Conservation (phyloP, 257 asterid species). For the Apocynum venetum region DNA sequence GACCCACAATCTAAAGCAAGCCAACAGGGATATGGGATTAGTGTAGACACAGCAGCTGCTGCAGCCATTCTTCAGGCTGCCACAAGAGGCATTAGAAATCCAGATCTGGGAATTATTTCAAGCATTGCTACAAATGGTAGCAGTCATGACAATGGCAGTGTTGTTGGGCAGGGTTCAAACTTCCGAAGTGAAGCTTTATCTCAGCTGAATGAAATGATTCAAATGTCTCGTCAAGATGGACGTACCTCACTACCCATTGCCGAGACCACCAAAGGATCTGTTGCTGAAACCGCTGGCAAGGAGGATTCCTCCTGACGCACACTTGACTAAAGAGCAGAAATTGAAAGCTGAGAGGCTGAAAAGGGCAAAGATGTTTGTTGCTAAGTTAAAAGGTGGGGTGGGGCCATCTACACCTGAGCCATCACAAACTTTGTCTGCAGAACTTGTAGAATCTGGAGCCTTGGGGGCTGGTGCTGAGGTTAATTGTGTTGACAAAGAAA, state of each 20-base stretch:
- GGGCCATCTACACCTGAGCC: constrained; percentile 44
- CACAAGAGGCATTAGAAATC: constrained; percentile 60
- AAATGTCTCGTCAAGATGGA: constrained; percentile 23
- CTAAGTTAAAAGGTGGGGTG: constrained; percentile 67
- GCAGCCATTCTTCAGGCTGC: constrained; percentile 96
- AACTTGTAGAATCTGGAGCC: constrained; percentile 48
- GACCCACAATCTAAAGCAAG: constrained; percentile 40
- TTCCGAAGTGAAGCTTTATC: constrained; percentile 10
- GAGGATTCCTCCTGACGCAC: constrained; percentile 46
- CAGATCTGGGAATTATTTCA: constrained; percentile 38
- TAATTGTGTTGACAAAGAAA: constrained; percentile 29
- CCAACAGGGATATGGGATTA: constrained; percentile 44
- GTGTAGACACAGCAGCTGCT: constrained; percentile 70
- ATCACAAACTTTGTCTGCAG: constrained; percentile 50
- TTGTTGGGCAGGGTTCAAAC: constrained; percentile 26
- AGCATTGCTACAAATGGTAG: constrained; percentile 26
- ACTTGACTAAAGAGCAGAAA: constrained; percentile 66
- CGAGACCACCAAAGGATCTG: constrained; percentile 19
- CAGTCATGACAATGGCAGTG: constrained; percentile 25
- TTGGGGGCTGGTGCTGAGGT: constrained; percentile 27
- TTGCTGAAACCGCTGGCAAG: constrained; percentile 30
- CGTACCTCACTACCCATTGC: constrained; percentile 14
- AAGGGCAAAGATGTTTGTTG: constrained; percentile 88
- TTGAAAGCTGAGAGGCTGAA: constrained; percentile 82
- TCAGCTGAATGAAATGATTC: constrained; percentile 9